Base-by-base conservation (phyloP, 805 yeast species). In the Lipomyces oligophaga region DNA sequence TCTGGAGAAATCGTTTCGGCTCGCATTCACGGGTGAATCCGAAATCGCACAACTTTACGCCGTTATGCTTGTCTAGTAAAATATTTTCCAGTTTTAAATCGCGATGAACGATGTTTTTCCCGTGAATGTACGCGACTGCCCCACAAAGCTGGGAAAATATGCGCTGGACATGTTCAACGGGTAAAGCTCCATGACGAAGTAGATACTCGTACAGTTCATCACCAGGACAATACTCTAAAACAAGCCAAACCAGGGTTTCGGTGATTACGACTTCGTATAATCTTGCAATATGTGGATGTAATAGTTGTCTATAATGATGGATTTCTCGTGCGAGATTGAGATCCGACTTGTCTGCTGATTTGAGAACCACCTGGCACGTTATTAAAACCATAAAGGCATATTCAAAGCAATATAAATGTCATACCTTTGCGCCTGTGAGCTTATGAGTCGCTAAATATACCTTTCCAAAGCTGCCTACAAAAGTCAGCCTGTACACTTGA, bases 301-400 rank as follows among this genome's bases (percentile, higher is more conserved):
- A 75, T 55, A 93, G 79, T 60, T 86, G 93, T 41, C 86, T 73
- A 58, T 89, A 89, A 63, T 87, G 93, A 61, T 84, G 87, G 25
- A 86, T 86, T 59, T 90, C 98, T 45, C 97, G 70, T 31, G 89
- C 95, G 19, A 90, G 74, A 60, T 89, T 87, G 26, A 94, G 88
- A 61, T 86, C 95, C 38, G 76, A 77, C 48, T 81, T 79, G 11
- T 72, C 68, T 6, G 95, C 90, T 34, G 71, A 83, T 60, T 90
- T 90, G 52, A 93, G 66, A 15, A 93, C 97, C 2, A 90, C 74
- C 78, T 49, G 65, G n/a, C 15, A n/a, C n/a, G n/a, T n/a, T n/a
- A n/a, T n/a, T n/a, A n/a, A n/a, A n/a, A n/a, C n/a, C n/a, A n/a
- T n/a, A n/a, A 31, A 31, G 6, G 5, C 10, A 7, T n/a, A 11